Base-by-base conservation (phyloP, 2,329 filamentous ascomycete genomes). In the Xylaria sp. region DNA sequence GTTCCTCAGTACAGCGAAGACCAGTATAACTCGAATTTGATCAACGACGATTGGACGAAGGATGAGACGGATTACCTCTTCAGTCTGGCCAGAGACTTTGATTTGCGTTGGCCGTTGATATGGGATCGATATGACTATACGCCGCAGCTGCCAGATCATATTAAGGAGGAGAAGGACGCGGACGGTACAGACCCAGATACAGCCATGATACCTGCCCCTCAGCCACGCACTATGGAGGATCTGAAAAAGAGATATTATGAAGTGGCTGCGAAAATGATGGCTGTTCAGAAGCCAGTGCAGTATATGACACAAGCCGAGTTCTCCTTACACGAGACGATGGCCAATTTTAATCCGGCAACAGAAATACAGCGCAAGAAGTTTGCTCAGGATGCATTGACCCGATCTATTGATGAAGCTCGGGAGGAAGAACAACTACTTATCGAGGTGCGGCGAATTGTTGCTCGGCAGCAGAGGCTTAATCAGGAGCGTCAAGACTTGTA, bases 51-150 rank as follows among this genome's bases (percentile, higher is more conserved):
- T 74, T 99, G 96, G 96, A 91, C 92, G 15, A 93, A 92, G 76
- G 91, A 96, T 75, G 96, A 99, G 81, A 99, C 96, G 9, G 94
- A 97, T 78, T 97, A 97, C 77, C 81, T 99, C 71, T 87, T 98
- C 78, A 83, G 88, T 3, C 79, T 95, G 42, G 92, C 89, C 15
- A 86, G 86, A 66, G 91, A 94, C 56, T 97, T 90, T 77, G 93
- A 97, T 77, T 86, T 97, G 68, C 90, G 96, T 73, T 99, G 96
- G 94, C 87, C 95, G 3, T 80, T 98, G 17, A 93, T 99, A 68
- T 93, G 91, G 85, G 96, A 99, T 79, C 92, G 95, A 66, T 99
- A 97, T 81, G 93, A 97, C 63, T 97, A 88, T 78, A 81, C 79
- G 4, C 84, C 86, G 2, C 81, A 82, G 36, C 78, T 81, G 1